Base-by-base conservation (phyloP, 2,329 filamentous ascomycete genomes). In the Moelleriella libera region DNA sequence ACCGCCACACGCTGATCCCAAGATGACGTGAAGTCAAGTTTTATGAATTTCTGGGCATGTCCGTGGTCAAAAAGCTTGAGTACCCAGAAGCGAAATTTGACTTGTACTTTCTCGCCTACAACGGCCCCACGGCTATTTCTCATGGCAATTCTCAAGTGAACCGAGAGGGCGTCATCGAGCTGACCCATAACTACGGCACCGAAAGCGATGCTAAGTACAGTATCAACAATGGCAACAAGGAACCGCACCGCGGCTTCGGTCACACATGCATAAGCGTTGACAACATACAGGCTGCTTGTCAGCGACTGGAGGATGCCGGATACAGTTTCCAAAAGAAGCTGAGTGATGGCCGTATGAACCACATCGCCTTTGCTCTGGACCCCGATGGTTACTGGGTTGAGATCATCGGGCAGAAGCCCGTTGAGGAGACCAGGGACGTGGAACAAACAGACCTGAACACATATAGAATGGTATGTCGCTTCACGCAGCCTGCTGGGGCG, bases 311-410 rank as follows among this genome's bases (percentile, higher is more conserved):
- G 64, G 85, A 90, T 60, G 88, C 85, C 6, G 89, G 89, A 0
- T 95, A 95, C 68, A 77, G 76, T 52, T 98, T 97, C 68, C 88
- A 97, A 74, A 97, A 97, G 79, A 94, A 87, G 68, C 71, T 97
- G 49, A 80, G 80, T 0, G 90, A 97, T 54, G 92, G 92, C 2
- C 76, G 83, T 49, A 94, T 94, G 86, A 76, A 75, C 58, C 68
- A 85, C 59, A 94, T 97, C 58, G 92, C 90, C 1, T 97, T 97
- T 61, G 89, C 75, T 2, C 76, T 95, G 47, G 88, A 94, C 56
- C 88, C 88, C 0, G 87, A 95, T 63, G 83, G 80, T 37, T 90
- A 90, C 64, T 89, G 86, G 85, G 83, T 92, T 4, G 86, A 92
- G 66, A 73, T 94, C 43, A 79, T 94, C 56, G 81, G 83, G 8